Evolutionary conservation across 345 rosid species (phyloP).

Genomic region (Iberis pinnata): DNA sequence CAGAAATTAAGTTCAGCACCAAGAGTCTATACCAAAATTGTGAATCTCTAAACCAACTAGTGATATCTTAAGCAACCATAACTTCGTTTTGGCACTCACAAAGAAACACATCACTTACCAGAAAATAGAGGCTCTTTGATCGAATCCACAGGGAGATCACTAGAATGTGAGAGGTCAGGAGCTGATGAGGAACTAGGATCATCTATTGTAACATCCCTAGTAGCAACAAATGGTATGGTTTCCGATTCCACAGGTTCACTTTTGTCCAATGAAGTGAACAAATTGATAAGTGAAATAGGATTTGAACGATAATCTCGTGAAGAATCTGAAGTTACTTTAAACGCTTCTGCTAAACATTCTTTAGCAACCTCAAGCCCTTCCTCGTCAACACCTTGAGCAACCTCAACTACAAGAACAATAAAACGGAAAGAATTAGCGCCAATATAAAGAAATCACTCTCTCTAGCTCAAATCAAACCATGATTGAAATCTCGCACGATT

Average conservation of each 20-base stretch:
- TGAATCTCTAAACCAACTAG: neutral
- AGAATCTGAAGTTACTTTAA: slow-evolving; percentile 36
- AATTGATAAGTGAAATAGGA: slow-evolving; percentile 44
- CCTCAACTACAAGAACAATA: slow-evolving; percentile 44
- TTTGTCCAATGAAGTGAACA: slow-evolving; percentile 45
- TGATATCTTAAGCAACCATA: neutral
- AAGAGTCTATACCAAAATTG: neutral
- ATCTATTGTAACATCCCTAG: slow-evolving; percentile 24
- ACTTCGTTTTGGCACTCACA: neutral
- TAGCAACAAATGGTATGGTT: slow-evolving; percentile 8
- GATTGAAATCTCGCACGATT: neutral
- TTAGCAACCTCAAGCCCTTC: slow-evolving; percentile 80
- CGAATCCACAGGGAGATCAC: slow-evolving; percentile 11
- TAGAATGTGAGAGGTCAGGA: slow-evolving; percentile 17
- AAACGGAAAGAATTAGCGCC: neutral
- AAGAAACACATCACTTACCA: slow-evolving; percentile 19
- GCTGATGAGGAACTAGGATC: slow-evolving; percentile 37
- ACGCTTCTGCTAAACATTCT: slow-evolving; percentile 63
- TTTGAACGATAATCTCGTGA: slow-evolving; percentile 22
- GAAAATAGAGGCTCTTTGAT: slow-evolving; percentile 19
- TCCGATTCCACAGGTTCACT: slow-evolving; percentile 12
- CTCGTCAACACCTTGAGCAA: slow-evolving; percentile 55
- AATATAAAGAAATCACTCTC: neutral
- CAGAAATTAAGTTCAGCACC: neutral
- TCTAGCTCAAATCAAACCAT: too few species aligned